A percentile compares a stretch with the other conserved stretches of the same genome.
phyloP scores from a whole-genome alignment of 2,329 filamentous ascomycete genomes.

The Diaporthe amygdali region DNA sequence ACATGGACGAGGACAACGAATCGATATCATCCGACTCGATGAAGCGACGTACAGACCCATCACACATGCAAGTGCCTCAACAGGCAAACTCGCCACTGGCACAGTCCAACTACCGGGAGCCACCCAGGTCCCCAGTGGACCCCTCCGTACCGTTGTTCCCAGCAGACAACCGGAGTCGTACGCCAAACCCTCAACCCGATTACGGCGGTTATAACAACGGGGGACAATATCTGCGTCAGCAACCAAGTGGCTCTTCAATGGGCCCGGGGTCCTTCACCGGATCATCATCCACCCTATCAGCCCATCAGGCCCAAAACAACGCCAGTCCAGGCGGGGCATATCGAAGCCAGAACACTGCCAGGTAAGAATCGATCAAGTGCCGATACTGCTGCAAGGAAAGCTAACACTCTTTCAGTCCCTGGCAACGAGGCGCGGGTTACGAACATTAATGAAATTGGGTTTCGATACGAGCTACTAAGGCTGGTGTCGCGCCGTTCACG shows the following conservation, averaged over 20 bases:
- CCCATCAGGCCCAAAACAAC: slow-evolving; percentile 45
- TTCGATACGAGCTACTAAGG: slow-evolving; percentile 17
- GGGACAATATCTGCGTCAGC: slow-evolving; percentile 30
- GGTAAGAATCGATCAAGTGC: slow-evolving; percentile 43
- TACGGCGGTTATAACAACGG: slow-evolving; percentile 31
- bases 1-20: slow-evolving; percentile 75
- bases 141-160: slow-evolving; percentile 59
- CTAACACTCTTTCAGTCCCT: slow-evolving; percentile 47
- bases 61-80: slow-evolving; percentile 25
- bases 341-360: slow-evolving; percentile 49
- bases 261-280: slow-evolving; percentile 37
- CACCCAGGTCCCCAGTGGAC: slow-evolving; percentile 52
- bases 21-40: slow-evolving; percentile 67
- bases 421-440: slow-evolving; percentile 63
- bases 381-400: slow-evolving; percentile 9
- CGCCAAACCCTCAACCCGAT: slow-evolving; percentile 30
- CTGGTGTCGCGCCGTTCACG: slow-evolving; percentile 23
- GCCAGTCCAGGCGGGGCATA: slow-evolving; percentile 43
- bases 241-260: slow-evolving; percentile 29
- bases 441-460: slow-evolving; percentile 39
- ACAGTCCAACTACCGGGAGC: slow-evolving; percentile 30
- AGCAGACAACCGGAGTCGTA: slow-evolving; percentile 35
- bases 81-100: slow-evolving; percentile 21
- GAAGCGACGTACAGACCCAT: slow-evolving; percentile 48
- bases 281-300: slow-evolving; percentile 38